A percentile compares a stretch with the other conserved stretches of the same genome.
Conservation (phyloP, 352 stramenopile genomes). For the Pythium myriotylum region DNA sequence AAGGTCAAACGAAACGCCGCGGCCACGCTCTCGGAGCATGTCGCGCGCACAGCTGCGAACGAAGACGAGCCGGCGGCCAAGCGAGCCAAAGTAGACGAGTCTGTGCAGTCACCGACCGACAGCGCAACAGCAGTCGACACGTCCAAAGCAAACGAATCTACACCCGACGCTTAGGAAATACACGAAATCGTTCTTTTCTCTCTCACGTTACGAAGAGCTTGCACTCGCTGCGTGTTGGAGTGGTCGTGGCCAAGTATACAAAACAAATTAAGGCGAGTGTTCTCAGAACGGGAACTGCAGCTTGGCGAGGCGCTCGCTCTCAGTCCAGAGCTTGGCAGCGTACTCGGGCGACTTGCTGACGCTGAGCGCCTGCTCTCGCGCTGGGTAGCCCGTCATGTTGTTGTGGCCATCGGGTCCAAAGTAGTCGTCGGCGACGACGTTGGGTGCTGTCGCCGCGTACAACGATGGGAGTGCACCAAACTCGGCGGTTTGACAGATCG, state of each 20-base stretch:
- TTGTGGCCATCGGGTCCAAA: slow-evolving; percentile 5
- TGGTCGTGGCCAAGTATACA: no score
- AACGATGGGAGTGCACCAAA: no score
- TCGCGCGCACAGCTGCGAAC: slow-evolving; percentile 21
- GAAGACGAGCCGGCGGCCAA: slow-evolving; percentile 2
- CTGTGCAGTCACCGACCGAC: slow-evolving; percentile 3
- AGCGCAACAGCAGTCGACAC: neutral
- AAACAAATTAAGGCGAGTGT: no score
- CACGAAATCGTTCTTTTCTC: no score
- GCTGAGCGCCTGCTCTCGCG: neutral
- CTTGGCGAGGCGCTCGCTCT: neutral
- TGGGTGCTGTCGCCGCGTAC: no score
- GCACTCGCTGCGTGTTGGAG: no score
- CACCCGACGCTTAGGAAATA: no score
- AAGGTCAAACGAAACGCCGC: slow-evolving; percentile 54
- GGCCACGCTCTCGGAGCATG: slow-evolving; percentile 53
- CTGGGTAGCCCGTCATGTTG: slow-evolving; percentile 8
- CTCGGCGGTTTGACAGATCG: no score
- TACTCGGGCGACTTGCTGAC: neutral
- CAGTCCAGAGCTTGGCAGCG: no score
- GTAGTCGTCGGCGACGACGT: no score
- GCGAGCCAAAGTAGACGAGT: slow-evolving; percentile 4
- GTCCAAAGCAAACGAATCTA: no score
- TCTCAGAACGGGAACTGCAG: slow-evolving; percentile 9
- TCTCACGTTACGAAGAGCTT: no score